phyloP scores from a whole-genome alignment of 352 stramenopile genomes.

The Phytophthora fragariaefolia region DNA sequence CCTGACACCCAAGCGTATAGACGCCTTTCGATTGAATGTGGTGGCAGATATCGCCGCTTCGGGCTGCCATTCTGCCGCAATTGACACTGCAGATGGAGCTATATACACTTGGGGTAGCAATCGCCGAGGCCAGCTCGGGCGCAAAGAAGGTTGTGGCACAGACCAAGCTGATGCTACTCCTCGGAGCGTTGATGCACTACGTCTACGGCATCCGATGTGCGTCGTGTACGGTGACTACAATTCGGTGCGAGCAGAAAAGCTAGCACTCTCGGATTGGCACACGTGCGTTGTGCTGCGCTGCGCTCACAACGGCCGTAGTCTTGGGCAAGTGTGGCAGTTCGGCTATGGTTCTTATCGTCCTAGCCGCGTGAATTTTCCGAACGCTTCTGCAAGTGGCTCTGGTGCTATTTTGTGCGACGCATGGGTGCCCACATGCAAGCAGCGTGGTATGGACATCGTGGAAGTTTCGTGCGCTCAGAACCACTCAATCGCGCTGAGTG shows the following conservation, averaged over 20 bases:
- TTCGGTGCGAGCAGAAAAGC: slow-evolving; percentile 42
- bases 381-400: slow-evolving; percentile 11
- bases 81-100: slow-evolving; percentile 46
- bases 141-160: slow-evolving; percentile 75
- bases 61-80: slow-evolving; percentile 75
- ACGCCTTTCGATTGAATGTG: slow-evolving; percentile 63
- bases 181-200: slow-evolving; percentile 63
- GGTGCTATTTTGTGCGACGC: slow-evolving; percentile 54
- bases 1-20: slow-evolving; percentile 74
- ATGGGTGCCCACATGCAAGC: slow-evolving; percentile 66
- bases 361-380: slow-evolving; percentile 65
- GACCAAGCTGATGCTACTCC: slow-evolving; percentile 68
- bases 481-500: slow-evolving; percentile 79
- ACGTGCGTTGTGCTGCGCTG: slow-evolving; percentile 75
- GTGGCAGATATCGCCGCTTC: slow-evolving; percentile 76
- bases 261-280: slow-evolving; percentile 79
- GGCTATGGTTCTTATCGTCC: slow-evolving; percentile 76
- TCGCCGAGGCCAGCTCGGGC: slow-evolving; percentile 78
- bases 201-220: slow-evolving; percentile 56
- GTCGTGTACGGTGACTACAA: slow-evolving; percentile 71
- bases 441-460: slow-evolving; percentile 62
- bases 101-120: slow-evolving; percentile 87
- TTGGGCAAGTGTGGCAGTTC: slow-evolving; percentile 84
- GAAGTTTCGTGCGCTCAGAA: slow-evolving; percentile 78
- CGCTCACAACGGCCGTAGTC: slow-evolving; percentile 53